Base-by-base conservation (phyloP, 352 stramenopile genomes). In the Phytophthora vignae region DNA sequence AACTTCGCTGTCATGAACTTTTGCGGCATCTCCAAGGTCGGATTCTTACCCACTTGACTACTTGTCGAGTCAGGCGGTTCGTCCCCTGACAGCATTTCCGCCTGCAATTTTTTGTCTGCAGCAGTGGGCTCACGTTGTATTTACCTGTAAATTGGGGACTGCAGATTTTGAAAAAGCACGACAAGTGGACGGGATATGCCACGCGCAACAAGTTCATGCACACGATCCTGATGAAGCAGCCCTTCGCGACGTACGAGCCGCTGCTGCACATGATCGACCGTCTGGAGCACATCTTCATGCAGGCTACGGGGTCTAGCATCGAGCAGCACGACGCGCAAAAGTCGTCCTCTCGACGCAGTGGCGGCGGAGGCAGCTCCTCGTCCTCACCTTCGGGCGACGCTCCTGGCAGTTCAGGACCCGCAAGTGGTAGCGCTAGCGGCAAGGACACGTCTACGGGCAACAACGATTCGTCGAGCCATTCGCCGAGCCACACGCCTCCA, bases 1-100 rank as follows among this genome's bases (percentile, higher is more conserved):
- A 96, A 96, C 69, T 96, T 94, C 71, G 88, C 88, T 3, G 88
- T 96, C 25, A 96, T 96, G 85, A 96, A 96, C 72, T 96, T 95
- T 56, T 96, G 88, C 48, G 90, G 87, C 60, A 94, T 96, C 77
- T 96, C 88, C 50, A 96, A 96, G 82, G 84, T 90, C 17, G 50
- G 48, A 50, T 42, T 10, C 4, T 53, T 60, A 19, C 19, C 29
- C 55, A 62, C 49, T 38, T 64, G 38, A 38, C 15, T 27, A 40
- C 22, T 56, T 2, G n/a, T 61, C 29, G 36, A 69, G 29, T 49
- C 48, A 74, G 63, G 58, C 56, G 49, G 56, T 75, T 59, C 33
- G 68, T 72, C 56, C 54, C 55, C 55, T 64, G 48, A 52, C 64
- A 62, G 29, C 44, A 44, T 74, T 29, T 53, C 59, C 52, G 17